phyloP scores from a whole-genome alignment of 2,329 filamentous ascomycete genomes.

The Lithohypha guttulata region DNA sequence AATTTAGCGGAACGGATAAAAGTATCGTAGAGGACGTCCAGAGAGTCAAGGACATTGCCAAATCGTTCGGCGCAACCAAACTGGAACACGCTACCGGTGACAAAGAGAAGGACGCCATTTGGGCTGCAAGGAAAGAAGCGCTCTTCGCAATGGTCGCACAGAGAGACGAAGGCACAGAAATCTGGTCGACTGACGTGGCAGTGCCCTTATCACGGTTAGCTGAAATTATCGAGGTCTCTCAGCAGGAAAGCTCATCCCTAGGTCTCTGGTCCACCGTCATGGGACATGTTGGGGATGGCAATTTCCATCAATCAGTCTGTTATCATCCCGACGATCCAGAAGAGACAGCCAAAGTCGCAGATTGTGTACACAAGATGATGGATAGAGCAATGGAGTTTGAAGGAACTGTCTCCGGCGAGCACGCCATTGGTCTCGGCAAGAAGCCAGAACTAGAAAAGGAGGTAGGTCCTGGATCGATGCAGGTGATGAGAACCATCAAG shows the following conservation, averaged over 20 bases:
- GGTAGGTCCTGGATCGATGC: slow-evolving; percentile 67
- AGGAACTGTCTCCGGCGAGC: slow-evolving; percentile 49
- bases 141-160: slow-evolving; percentile 69
- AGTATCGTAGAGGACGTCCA: slow-evolving; percentile 67
- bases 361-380: slow-evolving; percentile 81
- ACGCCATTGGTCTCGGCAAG: slow-evolving; percentile 77
- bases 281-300: slow-evolving; percentile 85
- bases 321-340: slow-evolving; percentile 61
- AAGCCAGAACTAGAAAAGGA: slow-evolving; percentile 70
- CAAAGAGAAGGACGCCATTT: slow-evolving; percentile 65
- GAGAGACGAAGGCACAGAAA: slow-evolving; percentile 46
- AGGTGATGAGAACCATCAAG: slow-evolving; percentile 78
- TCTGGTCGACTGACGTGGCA: slow-evolving; percentile 81
- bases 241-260: slow-evolving; percentile 31
- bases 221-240: slow-evolving; percentile 46
- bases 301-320: slow-evolving; percentile 89
- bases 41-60: slow-evolving; percentile 55
- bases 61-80: slow-evolving; percentile 48
- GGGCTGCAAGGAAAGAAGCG: slow-evolving; percentile 74
- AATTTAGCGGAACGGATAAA: slow-evolving; percentile 59
- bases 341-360: slow-evolving; percentile 65
- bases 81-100: slow-evolving; percentile 67
- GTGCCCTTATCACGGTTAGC: slow-evolving; percentile 61
- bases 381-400: slow-evolving; percentile 76
- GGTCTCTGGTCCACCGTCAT: slow-evolving; percentile 79